phyloP scores from a whole-genome alignment of 805 yeast species.

The Barnettozyma californica region DNA sequence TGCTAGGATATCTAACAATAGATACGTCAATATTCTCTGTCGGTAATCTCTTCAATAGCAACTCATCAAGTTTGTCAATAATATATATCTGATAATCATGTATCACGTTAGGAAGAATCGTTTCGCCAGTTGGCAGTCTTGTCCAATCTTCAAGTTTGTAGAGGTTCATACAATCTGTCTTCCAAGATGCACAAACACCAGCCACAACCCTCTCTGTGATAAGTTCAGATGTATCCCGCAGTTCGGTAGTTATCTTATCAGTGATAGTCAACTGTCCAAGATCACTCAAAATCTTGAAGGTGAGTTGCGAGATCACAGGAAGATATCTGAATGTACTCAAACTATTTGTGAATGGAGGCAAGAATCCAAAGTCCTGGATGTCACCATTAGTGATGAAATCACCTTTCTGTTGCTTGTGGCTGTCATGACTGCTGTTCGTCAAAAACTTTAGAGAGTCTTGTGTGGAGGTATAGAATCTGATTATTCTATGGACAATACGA shows the following conservation, averaged over 20 bases:
- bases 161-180: constrained; percentile 41
- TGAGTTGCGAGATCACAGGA: constrained; percentile 38
- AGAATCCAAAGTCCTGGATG: constrained; percentile 41
- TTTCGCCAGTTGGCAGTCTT: constrained; percentile 30
- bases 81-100: constrained; percentile 29
- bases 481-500: constrained; percentile 27
- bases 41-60: constrained; percentile 32
- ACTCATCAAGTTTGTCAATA: constrained; percentile 28
- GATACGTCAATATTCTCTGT: constrained; percentile 29
- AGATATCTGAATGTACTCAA: constrained; percentile 51
- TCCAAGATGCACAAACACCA: constrained; percentile 46
- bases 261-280: constrained; percentile 40
- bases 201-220: constrained; percentile 40
- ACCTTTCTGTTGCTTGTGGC: constrained; percentile 1
- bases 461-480: constrained; percentile 31
- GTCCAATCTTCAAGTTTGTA: constrained; percentile 37
- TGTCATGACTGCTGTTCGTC: background rate
- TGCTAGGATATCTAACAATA: constrained; percentile 32
- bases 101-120: constrained; percentile 33
- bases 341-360: constrained; percentile 63
- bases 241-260: constrained; percentile 31
- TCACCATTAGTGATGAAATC: constrained; percentile 24
- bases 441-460: constrained; percentile 18
- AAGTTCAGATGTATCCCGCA: constrained; percentile 32
- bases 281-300: constrained; percentile 37